These are phyloP conservation scores for Saccharomyces jurei DNA, from an alignment of 805 yeast species.

Conservation along the genomic window DNA sequence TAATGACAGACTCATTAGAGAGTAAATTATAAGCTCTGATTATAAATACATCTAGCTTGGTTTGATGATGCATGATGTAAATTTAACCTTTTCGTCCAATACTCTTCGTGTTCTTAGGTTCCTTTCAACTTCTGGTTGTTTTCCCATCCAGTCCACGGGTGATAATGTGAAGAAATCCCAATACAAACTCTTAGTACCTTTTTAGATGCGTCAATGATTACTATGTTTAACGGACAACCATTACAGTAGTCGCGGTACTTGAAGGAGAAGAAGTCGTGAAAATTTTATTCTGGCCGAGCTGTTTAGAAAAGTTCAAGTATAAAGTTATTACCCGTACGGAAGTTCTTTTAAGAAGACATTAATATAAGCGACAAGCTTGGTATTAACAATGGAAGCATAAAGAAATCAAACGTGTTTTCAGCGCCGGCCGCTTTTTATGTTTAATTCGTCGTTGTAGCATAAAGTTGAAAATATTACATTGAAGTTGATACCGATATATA, in stretches of 20 bases:
- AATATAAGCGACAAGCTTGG: background rate
- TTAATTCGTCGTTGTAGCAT: background rate
- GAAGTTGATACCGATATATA: background rate
- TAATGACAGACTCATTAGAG: slow-evolving; percentile 14
- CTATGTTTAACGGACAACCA: background rate
- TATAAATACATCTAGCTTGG: slow-evolving; percentile 22
- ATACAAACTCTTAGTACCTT: background rate
- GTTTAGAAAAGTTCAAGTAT: background rate
- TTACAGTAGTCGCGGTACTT: background rate
- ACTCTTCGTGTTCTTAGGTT: background rate
- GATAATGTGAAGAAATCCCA: background rate
- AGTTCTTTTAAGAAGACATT: background rate
- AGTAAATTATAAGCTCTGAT: slow-evolving; percentile 20
- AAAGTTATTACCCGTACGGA: background rate
- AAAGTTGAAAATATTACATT: background rate
- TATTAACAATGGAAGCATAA: too few relatives aligned
- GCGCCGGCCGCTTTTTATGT: background rate
- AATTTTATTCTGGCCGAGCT: background rate
- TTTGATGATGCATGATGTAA: slow-evolving; percentile 18
- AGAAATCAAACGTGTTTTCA: background rate
- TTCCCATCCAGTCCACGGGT: background rate
- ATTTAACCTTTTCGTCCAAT: background rate
- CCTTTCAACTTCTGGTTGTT: background rate
- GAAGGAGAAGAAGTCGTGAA: background rate
- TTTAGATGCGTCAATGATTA: background rate